These are phyloP conservation scores for Graphilbum ipis-grandicollis DNA, from an alignment of 2,329 filamentous ascomycete species.

Conservation along the genomic window DNA sequence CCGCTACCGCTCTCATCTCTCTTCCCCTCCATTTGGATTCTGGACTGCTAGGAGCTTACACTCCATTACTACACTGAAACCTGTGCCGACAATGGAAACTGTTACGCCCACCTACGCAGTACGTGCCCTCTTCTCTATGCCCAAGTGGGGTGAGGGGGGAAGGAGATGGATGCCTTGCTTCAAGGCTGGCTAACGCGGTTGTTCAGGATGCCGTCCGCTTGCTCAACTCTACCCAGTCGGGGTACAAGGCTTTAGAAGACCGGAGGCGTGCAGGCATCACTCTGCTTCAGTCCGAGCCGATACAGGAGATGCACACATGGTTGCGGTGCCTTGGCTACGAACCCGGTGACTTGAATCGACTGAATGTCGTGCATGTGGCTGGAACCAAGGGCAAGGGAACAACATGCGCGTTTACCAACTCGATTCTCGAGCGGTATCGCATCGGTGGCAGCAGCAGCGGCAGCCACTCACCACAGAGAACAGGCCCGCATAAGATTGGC, in stretches of 20 bases:
- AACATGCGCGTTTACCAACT: constrained; percentile 50
- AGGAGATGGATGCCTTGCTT: background rate
- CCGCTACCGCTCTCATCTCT: background rate
- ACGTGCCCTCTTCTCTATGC: background rate
- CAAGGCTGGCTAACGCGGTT: constrained; percentile 1
- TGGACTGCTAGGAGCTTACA: too few species aligned
- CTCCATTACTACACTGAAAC: background rate
- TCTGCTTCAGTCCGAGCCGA: constrained; percentile 45
- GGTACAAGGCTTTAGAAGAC: constrained; percentile 63
- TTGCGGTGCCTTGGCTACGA: constrained; percentile 60
- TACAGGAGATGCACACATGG: constrained; percentile 68
- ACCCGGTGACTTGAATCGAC: constrained; percentile 32
- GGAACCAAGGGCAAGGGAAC: constrained; percentile 67
- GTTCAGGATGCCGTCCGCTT: constrained; percentile 64
- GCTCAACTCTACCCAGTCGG: constrained; percentile 82
- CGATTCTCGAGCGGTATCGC: constrained; percentile 39
- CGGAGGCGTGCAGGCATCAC: constrained; percentile 56
- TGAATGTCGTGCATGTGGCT: constrained; percentile 53
- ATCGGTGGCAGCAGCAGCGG: constrained; percentile 2
- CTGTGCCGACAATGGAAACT: background rate
- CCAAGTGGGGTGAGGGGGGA: too few species aligned
- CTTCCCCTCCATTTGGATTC: too few species aligned
- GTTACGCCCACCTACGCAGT: background rate
- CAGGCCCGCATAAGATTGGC: constrained; percentile 29
- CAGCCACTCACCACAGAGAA: background rate